These are phyloP conservation scores for Eutrema heterophyllum DNA, from an alignment of 345 rosid species.

Conservation along the genomic window DNA sequence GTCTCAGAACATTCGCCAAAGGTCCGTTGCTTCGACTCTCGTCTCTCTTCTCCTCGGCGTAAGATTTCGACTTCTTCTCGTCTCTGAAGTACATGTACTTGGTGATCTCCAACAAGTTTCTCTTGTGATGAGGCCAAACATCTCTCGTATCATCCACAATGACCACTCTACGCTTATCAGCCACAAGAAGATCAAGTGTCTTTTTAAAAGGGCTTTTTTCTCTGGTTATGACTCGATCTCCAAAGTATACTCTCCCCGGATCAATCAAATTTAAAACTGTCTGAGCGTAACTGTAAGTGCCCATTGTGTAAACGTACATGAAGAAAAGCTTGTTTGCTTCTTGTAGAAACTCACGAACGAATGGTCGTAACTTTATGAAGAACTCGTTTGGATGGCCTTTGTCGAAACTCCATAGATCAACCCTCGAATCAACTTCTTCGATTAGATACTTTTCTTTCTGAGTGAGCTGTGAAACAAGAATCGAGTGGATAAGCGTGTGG, in stretches of 20 bases:
- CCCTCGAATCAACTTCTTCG: background rate
- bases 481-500: constrained; percentile 6
- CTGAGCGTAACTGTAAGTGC: background rate
- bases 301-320: constrained; percentile 17
- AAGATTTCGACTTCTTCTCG: background rate
- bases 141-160: constrained; percentile 12
- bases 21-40: background rate
- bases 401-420: constrained; percentile 4
- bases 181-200: constrained; percentile 1
- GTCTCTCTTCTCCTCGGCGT: constrained; percentile 18
- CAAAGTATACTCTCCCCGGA: background rate
- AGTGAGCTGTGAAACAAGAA: background rate
- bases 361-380: constrained; percentile 16
- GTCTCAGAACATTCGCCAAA: background rate
- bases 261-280: constrained; percentile 1
- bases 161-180: constrained; percentile 4
- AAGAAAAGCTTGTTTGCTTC: constrained; percentile 19
- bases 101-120: constrained; percentile 6
- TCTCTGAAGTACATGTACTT: background rate
- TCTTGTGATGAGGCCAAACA: constrained; percentile 13
- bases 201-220: background rate
- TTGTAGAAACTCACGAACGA: background rate
- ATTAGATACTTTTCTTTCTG: background rate
- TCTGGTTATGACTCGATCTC: constrained; percentile 2
- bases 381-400: background rate